These are phyloP conservation scores for Fonsecaea erecta DNA, from an alignment of 2,329 filamentous ascomycete genomes.

Conservation along the genomic window DNA sequence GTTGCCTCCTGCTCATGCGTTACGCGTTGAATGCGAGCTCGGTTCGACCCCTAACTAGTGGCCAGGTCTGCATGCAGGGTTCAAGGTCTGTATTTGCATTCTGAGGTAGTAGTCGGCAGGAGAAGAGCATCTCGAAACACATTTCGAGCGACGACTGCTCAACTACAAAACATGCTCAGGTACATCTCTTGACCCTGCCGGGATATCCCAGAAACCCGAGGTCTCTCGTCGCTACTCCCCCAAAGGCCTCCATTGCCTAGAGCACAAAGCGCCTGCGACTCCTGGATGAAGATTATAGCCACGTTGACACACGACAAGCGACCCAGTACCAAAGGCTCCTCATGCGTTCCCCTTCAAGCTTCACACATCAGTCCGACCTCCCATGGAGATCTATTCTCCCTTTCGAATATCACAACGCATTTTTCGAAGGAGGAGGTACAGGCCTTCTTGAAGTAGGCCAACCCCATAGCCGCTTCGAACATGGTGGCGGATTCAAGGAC, in stretches of 20 bases:
- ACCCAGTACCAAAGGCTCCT: background rate
- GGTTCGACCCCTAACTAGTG: background rate
- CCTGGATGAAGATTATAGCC: background rate
- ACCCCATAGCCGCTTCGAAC: background rate
- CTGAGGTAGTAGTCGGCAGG: background rate
- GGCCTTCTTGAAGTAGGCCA: background rate
- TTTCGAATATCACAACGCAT: background rate
- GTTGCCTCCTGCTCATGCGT: background rate
- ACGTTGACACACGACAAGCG: background rate
- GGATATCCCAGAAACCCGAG: background rate
- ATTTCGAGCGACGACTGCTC: background rate
- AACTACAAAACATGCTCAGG: too few species aligned
- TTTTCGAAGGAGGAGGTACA: too few species aligned
- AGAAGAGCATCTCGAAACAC: background rate
- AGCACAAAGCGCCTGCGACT: background rate
- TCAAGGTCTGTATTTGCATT: background rate
- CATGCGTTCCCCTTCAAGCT: background rate
- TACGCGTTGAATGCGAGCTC: background rate
- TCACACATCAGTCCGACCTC: background rate
- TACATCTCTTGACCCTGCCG: background rate
- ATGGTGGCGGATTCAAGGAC: background rate
- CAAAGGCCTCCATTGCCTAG: background rate
- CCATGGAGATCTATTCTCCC: background rate
- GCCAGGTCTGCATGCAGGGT: background rate
- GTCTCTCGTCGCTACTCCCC: background rate